phyloP scores from a whole-genome alignment of 2,329 filamentous ascomycete species.

The Colletotrichum echinochloae region DNA sequence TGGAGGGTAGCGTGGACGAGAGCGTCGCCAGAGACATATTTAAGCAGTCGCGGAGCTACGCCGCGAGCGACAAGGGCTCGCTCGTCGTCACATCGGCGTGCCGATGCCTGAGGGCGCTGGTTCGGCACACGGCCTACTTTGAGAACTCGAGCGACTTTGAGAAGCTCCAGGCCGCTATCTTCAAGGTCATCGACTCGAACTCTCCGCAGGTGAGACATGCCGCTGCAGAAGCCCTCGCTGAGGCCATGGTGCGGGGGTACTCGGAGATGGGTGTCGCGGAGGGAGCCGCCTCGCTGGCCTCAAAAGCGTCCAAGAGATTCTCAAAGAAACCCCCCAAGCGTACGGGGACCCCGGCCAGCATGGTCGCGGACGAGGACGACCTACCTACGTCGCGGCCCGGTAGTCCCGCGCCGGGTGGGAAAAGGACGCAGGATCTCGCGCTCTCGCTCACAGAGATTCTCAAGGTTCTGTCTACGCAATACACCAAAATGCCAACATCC shows the following conservation, averaged over 20 bases:
- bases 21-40: slow-evolving; percentile 87
- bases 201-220: slow-evolving; percentile 83
- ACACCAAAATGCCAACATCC: slow-evolving; percentile 80
- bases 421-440: slow-evolving; percentile 78
- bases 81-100: slow-evolving; percentile 85
- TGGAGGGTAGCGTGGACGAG: slow-evolving; percentile 85
- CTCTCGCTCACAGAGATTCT: slow-evolving; percentile 84
- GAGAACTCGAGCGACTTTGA: slow-evolving; percentile 92
- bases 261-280: slow-evolving; percentile 66
- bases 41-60: slow-evolving; percentile 87
- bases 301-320: slow-evolving; percentile 74
- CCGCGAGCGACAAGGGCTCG: slow-evolving; percentile 82
- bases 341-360: slow-evolving; percentile 69
- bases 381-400: slow-evolving; percentile 70
- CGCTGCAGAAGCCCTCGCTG: slow-evolving; percentile 85
- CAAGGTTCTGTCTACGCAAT: slow-evolving; percentile 82
- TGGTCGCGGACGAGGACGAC: slow-evolving; percentile 81
- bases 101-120: slow-evolving; percentile 80
- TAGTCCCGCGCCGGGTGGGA: slow-evolving; percentile 76
- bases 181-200: slow-evolving; percentile 87
- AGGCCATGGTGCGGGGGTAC: slow-evolving; percentile 85
- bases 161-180: slow-evolving; percentile 82
- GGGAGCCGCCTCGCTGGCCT: slow-evolving; percentile 58
- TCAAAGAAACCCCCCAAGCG: slow-evolving; percentile 71
- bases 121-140: slow-evolving; percentile 82